These are phyloP conservation scores for Sicyos edulis DNA, from an alignment of 306 rosid genomes.

Conservation along the genomic window DNA sequence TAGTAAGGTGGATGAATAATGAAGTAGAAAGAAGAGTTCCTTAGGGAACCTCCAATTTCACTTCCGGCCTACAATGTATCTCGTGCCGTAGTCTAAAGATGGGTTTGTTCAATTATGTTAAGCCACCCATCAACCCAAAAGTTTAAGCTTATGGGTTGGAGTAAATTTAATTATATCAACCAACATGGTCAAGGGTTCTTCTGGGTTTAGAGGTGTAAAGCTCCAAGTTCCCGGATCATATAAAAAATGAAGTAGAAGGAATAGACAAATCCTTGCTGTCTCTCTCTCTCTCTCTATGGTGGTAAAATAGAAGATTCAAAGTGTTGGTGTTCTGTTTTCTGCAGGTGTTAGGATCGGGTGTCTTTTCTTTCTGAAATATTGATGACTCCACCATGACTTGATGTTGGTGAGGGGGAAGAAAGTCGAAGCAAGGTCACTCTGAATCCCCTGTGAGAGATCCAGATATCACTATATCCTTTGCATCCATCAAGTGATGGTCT, in stretches of 20 bases:
- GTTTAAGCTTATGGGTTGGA: too few species aligned
- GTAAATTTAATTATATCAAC: too few species aligned
- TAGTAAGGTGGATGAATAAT: neutral
- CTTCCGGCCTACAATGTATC: too few species aligned
- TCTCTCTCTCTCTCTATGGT: neutral
- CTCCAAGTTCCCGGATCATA: too few species aligned
- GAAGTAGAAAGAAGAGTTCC: neutral
- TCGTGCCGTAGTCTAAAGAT: too few species aligned
- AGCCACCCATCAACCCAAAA: too few species aligned
- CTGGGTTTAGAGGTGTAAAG: too few species aligned
- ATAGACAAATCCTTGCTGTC: neutral
- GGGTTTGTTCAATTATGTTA: too few species aligned
- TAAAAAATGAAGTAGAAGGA: too few species aligned
- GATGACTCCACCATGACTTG: conserved; percentile 55
- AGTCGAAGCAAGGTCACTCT: conserved; percentile 51
- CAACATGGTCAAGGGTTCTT: too few species aligned
- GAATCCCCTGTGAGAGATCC: conserved; percentile 62
- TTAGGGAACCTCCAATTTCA: too few species aligned
- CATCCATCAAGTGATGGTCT: conserved; percentile 42
- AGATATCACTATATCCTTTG: conserved; percentile 45
- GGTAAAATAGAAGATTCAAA: neutral
- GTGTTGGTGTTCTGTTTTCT: conserved; percentile 8
- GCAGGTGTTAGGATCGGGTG: neutral
- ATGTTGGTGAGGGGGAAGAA: conserved; percentile 63
- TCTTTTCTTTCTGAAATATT: conserved; percentile 25